These are phyloP conservation scores for Craspedostauros australis DNA, from an alignment of 108 stramenopile genomes.

Conservation along the genomic window DNA sequence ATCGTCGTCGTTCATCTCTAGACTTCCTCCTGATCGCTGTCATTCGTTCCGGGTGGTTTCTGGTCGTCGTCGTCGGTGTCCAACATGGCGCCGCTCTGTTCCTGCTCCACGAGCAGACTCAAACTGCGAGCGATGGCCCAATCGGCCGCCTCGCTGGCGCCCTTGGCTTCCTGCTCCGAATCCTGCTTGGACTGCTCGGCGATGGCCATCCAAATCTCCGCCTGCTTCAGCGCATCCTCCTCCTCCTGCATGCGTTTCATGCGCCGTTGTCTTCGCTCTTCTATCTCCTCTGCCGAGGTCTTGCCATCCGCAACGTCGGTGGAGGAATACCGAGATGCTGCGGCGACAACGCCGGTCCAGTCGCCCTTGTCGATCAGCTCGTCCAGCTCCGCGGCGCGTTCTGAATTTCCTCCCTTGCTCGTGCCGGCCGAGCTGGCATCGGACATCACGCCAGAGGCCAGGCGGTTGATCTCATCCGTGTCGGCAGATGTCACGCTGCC, in stretches of 20 bases:
- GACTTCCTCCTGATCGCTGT: too few relatives aligned
- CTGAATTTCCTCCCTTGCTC: slow-evolving; percentile 1
- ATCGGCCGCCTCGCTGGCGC: slow-evolving; percentile 78
- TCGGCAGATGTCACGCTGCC: slow-evolving; percentile 22
- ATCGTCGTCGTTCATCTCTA: too few relatives aligned
- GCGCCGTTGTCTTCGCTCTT: slow-evolving; percentile 13
- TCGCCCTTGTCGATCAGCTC: slow-evolving; percentile 74
- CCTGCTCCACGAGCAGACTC: slow-evolving; percentile 33
- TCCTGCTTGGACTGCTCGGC: slow-evolving; percentile 74
- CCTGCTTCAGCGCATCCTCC: slow-evolving; percentile 80
- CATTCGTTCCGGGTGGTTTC: too few relatives aligned
- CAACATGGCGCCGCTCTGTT: slow-evolving; percentile 21
- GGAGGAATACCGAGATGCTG: slow-evolving; percentile 21
- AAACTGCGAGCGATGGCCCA: slow-evolving; percentile 84
- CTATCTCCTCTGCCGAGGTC: slow-evolving; percentile 5
- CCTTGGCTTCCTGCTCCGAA: slow-evolving; percentile 25
- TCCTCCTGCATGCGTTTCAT: slow-evolving; percentile 54
- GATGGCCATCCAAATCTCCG: slow-evolving; percentile 71
- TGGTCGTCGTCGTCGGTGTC: too few relatives aligned
- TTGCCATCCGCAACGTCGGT: not conserved
- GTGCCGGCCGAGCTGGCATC: slow-evolving; percentile 9
- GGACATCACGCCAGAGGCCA: slow-evolving; percentile 19
- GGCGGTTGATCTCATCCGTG: slow-evolving; percentile 25
- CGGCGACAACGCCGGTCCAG: slow-evolving; percentile 77
- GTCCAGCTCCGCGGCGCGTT: slow-evolving; percentile 59